phyloP scores from a whole-genome alignment of 2,329 filamentous ascomycete genomes.

The Sordariomycetes sp. region DNA sequence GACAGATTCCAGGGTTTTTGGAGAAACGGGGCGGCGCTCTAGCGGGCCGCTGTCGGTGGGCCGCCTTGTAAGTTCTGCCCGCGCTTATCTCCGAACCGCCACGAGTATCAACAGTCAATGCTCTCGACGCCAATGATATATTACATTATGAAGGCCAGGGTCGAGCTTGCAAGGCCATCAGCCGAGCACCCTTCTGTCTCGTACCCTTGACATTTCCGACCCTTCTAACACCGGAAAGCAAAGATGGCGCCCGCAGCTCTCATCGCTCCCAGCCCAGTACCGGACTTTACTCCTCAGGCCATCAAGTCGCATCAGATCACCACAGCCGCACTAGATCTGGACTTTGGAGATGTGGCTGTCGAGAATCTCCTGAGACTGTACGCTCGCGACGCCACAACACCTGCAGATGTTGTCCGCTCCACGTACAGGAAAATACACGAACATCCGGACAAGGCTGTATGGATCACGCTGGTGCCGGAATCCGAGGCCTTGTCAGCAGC shows the following conservation, averaged over 20 bases:
- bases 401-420: conserved; percentile 3
- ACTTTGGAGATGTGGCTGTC: not conserved
- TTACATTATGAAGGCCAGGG: not conserved
- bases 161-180: not conserved
- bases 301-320: not conserved
- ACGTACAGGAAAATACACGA: conserved; percentile 1
- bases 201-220: not conserved
- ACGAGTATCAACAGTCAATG: not conserved
- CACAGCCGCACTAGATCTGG: not conserved
- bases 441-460: conserved; percentile 3
- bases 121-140: not conserved
- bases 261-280: not conserved
- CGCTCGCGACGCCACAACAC: not conserved
- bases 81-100: not conserved
- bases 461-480: conserved; percentile 6
- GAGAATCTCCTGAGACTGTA: conserved; percentile 1
- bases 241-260: not conserved
- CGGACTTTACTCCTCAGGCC: not conserved
- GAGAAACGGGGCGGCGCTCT: not conserved
- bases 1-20: not conserved
- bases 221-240: not conserved
- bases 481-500: conserved; percentile 3
- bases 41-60: not conserved
- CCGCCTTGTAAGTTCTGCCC: not conserved
- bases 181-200: not conserved